A percentile compares a stretch with the other conserved stretches of the same genome.
These are phyloP conservation scores for Copromyces sp. DNA, from an alignment of 495 filamentous ascomycete species.

Conservation along the genomic window DNA sequence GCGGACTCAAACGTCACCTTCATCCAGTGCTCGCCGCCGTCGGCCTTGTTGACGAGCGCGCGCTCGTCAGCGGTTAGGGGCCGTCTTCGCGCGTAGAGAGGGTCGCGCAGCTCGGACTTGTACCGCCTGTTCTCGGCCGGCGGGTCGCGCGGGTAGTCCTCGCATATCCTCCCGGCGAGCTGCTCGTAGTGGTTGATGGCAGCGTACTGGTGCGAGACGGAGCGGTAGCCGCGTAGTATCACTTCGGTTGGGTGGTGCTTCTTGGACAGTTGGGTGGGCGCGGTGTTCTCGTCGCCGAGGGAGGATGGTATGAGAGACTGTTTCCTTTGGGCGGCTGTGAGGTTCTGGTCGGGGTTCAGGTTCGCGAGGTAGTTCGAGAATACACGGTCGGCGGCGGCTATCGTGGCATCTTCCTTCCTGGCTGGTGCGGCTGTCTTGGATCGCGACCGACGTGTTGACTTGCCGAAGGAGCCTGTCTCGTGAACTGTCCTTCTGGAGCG, in stretches of 20 bases:
- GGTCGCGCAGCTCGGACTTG: constrained; percentile 55
- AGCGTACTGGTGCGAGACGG: constrained; percentile 62
- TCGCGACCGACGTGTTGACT: constrained; percentile 43
- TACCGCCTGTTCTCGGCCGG: constrained; percentile 43
- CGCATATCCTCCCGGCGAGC: constrained; percentile 70
- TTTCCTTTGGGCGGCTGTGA: constrained; percentile 21
- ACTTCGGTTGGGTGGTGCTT: constrained; percentile 57
- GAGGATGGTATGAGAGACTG: constrained; percentile 11
- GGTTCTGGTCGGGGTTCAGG: constrained; percentile 18
- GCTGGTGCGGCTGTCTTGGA: constrained; percentile 42
- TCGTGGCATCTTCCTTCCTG: constrained; percentile 43
- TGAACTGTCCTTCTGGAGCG: constrained; percentile 32
- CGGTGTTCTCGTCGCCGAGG: constrained; percentile 20
- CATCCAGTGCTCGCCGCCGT: constrained; percentile 79
- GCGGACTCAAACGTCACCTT: constrained; percentile 85
- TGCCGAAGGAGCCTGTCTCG: constrained; percentile 47
- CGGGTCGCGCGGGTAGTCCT: constrained; percentile 74
- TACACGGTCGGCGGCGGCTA: constrained; percentile 42
- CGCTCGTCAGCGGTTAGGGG: constrained; percentile 59
- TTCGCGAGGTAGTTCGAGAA: constrained; percentile 32
- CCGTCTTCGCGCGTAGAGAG: constrained; percentile 45
- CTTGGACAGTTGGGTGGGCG: constrained; percentile 13
- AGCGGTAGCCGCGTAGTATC: constrained; percentile 72
- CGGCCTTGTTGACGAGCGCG: constrained; percentile 61
- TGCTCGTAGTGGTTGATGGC: constrained; percentile 78